Evolutionary conservation across 2,329 filamentous ascomycete genomes (phyloP).

Genomic region (Sarocladiaceae sp.): DNA sequence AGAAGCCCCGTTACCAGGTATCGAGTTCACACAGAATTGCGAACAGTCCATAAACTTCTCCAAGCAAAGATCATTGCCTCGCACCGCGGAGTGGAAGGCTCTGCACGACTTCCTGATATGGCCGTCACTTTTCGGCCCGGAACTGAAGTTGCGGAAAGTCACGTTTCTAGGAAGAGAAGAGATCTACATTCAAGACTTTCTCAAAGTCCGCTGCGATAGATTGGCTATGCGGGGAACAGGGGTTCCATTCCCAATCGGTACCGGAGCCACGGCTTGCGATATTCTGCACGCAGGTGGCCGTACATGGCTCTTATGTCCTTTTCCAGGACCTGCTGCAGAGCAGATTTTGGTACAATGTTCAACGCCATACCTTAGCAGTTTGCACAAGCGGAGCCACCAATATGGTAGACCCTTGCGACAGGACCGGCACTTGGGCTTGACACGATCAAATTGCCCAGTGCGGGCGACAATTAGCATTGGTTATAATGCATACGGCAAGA

Average conservation of each 20-base stretch:
- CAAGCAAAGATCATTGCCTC: too few relatives aligned
- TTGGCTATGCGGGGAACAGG: neutral
- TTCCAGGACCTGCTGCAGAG: neutral
- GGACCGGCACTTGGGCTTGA: neutral
- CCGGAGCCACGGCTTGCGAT: neutral
- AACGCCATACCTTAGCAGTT: neutral
- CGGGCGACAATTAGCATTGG: neutral
- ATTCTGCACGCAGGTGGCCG: neutral
- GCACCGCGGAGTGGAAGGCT: too few relatives aligned
- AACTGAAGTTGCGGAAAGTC: too few relatives aligned
- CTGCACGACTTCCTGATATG: too few relatives aligned
- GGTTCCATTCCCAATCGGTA: neutral
- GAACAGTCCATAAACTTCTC: too few relatives aligned
- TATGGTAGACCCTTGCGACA: neutral
- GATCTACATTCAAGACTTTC: neutral
- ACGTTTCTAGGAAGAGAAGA: neutral
- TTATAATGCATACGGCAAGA: neutral
- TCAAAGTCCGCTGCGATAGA: neutral
- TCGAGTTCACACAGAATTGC: too few relatives aligned
- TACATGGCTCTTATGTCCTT: neutral
- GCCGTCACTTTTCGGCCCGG: too few relatives aligned
- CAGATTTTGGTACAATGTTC: neutral
- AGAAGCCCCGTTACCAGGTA: too few relatives aligned
- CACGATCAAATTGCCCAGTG: neutral
- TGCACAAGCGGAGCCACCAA: neutral